Evolutionary conservation across 305 asterid genomes (phyloP).

Genomic region (Fraxinus latifolia): DNA sequence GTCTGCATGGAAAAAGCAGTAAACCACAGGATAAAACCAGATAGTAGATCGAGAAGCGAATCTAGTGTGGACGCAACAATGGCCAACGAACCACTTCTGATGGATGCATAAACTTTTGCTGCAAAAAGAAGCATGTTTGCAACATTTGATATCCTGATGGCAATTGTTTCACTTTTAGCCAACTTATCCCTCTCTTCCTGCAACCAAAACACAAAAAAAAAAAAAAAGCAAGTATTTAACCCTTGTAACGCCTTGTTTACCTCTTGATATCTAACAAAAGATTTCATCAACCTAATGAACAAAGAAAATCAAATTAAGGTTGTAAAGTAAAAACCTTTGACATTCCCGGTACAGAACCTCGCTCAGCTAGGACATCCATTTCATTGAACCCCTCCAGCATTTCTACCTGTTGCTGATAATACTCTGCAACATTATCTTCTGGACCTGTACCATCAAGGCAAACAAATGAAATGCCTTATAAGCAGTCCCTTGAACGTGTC

Average conservation of each 20-base stretch:
- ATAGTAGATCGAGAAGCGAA: constrained; percentile 50
- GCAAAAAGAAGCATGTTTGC: constrained; percentile 54
- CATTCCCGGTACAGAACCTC: constrained; percentile 47
- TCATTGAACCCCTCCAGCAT: constrained; percentile 53
- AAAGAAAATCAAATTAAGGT: neutral
- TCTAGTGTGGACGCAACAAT: constrained; percentile 55
- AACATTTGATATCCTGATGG: constrained; percentile 48
- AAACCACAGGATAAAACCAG: constrained; percentile 56
- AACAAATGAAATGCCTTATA: neutral
- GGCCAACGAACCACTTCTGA: constrained; percentile 50
- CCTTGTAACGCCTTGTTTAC: too few species aligned
- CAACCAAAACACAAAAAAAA: constrained; percentile 4
- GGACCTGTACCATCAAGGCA: constrained; percentile 32
- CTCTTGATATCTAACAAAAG: neutral
- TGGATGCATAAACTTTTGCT: constrained; percentile 54
- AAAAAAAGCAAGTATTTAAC: too few species aligned
- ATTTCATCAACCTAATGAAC: neutral
- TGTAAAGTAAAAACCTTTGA: constrained; percentile 30
- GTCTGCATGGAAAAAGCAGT: constrained; percentile 54
- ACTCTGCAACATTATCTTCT: constrained; percentile 45
- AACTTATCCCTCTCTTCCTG: constrained; percentile 49
- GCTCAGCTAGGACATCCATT: constrained; percentile 54
- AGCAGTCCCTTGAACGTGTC: neutral
- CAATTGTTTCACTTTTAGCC: constrained; percentile 50
- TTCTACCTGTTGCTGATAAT: constrained; percentile 54